Evolutionary conservation across 257 asterid species (phyloP).

Genomic region (Craterostigma plantagineum): DNA sequence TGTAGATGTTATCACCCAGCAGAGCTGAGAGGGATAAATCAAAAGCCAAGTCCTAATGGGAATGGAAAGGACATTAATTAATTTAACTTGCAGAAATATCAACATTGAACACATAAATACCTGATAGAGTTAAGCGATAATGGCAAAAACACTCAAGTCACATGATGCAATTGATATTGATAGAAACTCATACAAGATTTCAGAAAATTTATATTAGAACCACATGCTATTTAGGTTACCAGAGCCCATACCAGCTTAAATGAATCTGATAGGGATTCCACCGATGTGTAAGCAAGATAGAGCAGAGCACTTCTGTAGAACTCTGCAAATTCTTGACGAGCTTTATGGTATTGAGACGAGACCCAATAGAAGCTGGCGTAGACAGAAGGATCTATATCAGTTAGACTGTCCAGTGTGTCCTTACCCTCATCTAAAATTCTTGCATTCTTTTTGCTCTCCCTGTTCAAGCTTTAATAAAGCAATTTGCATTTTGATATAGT

Average conservation of each 20-base stretch:
- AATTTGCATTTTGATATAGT: conserved; percentile 78
- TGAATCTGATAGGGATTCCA: conserved; percentile 71
- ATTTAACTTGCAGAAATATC: conserved; percentile 4
- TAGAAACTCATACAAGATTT: too few relatives aligned
- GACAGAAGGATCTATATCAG: conserved; percentile 94
- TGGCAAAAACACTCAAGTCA: background rate
- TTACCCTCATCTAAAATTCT: conserved; percentile 77
- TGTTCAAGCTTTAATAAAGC: conserved; percentile 65
- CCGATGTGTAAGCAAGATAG: conserved; percentile 80
- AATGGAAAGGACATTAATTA: conserved; percentile 6
- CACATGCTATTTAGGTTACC: background rate
- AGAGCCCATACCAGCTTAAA: conserved; percentile 73
- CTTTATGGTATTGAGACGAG: conserved; percentile 73
- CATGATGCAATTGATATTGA: background rate
- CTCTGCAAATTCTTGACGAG: conserved; percentile 81
- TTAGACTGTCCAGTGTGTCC: conserved; percentile 85
- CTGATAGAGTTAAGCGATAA: background rate
- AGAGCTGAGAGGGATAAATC: conserved; percentile 80
- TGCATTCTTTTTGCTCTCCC: conserved; percentile 80
- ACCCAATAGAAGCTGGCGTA: conserved; percentile 92
- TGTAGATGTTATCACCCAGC: conserved; percentile 90
- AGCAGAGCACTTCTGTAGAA: conserved; percentile 92
- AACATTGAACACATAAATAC: conserved; percentile 1
- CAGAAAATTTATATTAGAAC: too few relatives aligned
- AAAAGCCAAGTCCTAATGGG: conserved; percentile 74